A percentile compares a stretch with the other conserved stretches of the same genome.
phyloP scores from a whole-genome alignment of 768 basidiomycete genomes.

The Saitozyma sp. region DNA sequence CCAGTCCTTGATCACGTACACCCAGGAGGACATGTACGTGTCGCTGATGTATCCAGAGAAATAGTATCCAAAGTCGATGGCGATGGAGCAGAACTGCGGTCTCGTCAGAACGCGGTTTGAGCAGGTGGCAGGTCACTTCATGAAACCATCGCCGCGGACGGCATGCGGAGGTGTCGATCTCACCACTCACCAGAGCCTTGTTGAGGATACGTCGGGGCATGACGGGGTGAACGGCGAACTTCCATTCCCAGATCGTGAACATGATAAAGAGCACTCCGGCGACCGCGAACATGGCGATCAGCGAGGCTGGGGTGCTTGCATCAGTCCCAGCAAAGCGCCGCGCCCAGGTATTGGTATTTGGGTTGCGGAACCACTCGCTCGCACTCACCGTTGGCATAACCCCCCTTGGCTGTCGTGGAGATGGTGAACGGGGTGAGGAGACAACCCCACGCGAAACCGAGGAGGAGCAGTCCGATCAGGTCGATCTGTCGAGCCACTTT shows the following conservation, averaged over 20 bases:
- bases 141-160: not conserved
- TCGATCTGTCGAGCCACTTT: slow-evolving; percentile 34
- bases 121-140: too few relatives aligned
- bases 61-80: slow-evolving; percentile 20
- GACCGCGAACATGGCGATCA: slow-evolving; percentile 59
- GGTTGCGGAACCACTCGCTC: not conserved
- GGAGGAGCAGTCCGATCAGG: slow-evolving; percentile 40
- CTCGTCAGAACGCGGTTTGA: too few relatives aligned
- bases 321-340: not conserved
- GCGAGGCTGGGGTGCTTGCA: slow-evolving; percentile 15
- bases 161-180: too few relatives aligned
- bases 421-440: slow-evolving; percentile 46
- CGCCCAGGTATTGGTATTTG: too few relatives aligned
- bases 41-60: slow-evolving; percentile 29
- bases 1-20: slow-evolving; percentile 52
- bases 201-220: slow-evolving; percentile 54
- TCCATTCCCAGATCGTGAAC: slow-evolving; percentile 51
- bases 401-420: slow-evolving; percentile 29
- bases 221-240: slow-evolving; percentile 51
- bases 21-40: slow-evolving; percentile 36
- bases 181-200: slow-evolving; percentile 51
- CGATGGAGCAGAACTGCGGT: too few relatives aligned
- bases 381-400: slow-evolving; percentile 28
- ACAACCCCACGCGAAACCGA: slow-evolving; percentile 40
- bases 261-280: slow-evolving; percentile 56